phyloP scores from a whole-genome alignment of 306 rosid genomes.

The Quercus ilex region DNA sequence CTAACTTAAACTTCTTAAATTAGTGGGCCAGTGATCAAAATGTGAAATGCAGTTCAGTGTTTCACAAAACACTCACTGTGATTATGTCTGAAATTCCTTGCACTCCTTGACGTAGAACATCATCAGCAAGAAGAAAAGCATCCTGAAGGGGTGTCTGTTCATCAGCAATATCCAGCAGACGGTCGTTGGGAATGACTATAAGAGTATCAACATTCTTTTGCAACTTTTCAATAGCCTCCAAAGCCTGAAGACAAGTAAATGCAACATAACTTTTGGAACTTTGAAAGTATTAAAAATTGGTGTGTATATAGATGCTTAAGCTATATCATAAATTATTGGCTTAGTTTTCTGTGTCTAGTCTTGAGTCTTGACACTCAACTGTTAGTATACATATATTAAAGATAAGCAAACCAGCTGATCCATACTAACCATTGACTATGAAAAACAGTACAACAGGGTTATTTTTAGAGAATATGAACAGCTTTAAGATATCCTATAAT shows the following conservation, averaged over 20 bases:
- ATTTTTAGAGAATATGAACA: neutral
- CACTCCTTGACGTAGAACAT: conserved; percentile 95
- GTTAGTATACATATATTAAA: neutral
- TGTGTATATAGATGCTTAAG: neutral
- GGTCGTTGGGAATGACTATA: conserved; percentile 95
- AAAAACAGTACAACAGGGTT: neutral
- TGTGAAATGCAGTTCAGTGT: neutral
- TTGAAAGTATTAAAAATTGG: neutral
- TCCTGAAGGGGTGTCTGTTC: conserved; percentile 92
- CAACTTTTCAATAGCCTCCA: conserved; percentile 91
- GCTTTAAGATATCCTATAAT: neutral
- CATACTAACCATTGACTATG: neutral
- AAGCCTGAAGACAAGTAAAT: conserved; percentile 55
- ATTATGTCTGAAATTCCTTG: conserved; percentile 98
- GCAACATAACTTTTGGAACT: neutral
- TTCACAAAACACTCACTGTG: conserved; percentile 54
- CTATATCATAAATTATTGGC: neutral
- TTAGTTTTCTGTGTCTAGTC: neutral
- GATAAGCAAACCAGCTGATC: neutral
- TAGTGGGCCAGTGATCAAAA: neutral
- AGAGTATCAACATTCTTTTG: conserved; percentile 98
- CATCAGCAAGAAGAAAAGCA: conserved; percentile 93
- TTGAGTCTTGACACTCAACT: neutral
- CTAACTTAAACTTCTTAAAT: neutral
- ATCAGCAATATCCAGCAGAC: conserved; percentile 90